Evolutionary conservation across 345 rosid species (phyloP), one percentile per base, ranked within the genome.

Genomic region (Salix caprea): DNA sequence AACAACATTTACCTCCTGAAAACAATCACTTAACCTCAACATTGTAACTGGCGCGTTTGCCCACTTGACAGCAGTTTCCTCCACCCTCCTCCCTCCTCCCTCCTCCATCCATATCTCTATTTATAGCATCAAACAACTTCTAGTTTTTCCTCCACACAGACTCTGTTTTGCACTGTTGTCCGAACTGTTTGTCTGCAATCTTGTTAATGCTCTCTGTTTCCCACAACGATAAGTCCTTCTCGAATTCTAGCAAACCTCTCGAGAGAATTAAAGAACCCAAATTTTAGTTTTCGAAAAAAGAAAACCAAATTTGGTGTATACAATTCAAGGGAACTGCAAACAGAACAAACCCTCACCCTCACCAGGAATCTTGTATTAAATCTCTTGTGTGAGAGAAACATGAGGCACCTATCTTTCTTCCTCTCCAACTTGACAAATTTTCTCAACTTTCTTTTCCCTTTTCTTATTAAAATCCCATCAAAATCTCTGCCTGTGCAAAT

Each of bases 341-440:
- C 62, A 56, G 23, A 10, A n/a, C 28, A 58, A 8, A 10, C 32
- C 32, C 32, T 30, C 32, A 58, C 26, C 26, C 1, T 58, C 64
- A n/a, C 2, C 64, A 58, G 64, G n/a, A 58, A 2, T 23, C 64
- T 10, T 24, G 64, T 58, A 4, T 23, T 58, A 14, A 58, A 24
- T 58, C 64, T 58, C 64, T 56, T n/a, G 28, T 9, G 26, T 10
- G 18, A 6, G 23, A 6, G n/a, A 24, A 39, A 15, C 65, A 86
- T 89, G 90, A 69, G 79, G 19, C 79, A 82, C 13, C 69, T 82
- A 6, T 83, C 80, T 70, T 75, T 77, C 52, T 85, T 80, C 71
- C 81, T 85, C 48, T 68, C 84, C 30, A 85, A 74, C 70, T 78
- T 78, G 12, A 54, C 86, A 16, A 80, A 75, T 65, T 62, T 87